Evolutionary conservation across 306 rosid species (phyloP).

Genomic region (Glycine soja): DNA sequence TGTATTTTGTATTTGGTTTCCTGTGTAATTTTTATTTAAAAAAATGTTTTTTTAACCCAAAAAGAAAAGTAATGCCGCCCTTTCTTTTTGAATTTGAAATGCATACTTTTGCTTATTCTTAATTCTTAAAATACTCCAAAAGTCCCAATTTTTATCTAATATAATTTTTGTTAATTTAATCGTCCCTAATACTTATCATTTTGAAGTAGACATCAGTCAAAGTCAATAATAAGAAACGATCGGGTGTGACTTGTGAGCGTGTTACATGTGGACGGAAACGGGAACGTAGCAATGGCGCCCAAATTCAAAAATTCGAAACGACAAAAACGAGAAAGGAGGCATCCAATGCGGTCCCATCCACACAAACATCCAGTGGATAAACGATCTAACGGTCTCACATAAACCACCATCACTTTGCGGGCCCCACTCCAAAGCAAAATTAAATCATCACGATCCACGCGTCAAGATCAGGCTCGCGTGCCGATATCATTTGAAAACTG

Average conservation of each 20-base stretch:
- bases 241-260: slow-evolving; percentile 5
- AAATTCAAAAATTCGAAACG: slow-evolving; percentile 48
- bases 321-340: not conserved
- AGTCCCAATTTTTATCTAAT: too few relatives aligned
- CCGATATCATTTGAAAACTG: not conserved
- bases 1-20: too few relatives aligned
- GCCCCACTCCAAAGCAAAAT: slow-evolving; percentile 25
- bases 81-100: too few relatives aligned
- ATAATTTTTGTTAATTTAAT: too few relatives aligned
- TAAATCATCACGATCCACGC: not conserved
- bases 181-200: too few relatives aligned
- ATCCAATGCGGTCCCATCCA: slow-evolving; percentile 35
- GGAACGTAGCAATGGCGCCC: slow-evolving; percentile 43
- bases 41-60: too few relatives aligned
- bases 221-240: not conserved
- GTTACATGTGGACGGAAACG: slow-evolving; percentile 10
- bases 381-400: not conserved
- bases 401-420: not conserved
- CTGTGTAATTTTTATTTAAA: too few relatives aligned
- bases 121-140: too few relatives aligned
- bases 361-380: not conserved
- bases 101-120: too few relatives aligned
- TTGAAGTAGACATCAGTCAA: not conserved
- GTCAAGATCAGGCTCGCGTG: slow-evolving; percentile 6
- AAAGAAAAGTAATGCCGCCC: too few relatives aligned